A percentile compares a stretch with the other conserved stretches of the same genome.
phyloP scores from a whole-genome alignment of 768 basidiomycete species.

The Trametes sanguinea region DNA sequence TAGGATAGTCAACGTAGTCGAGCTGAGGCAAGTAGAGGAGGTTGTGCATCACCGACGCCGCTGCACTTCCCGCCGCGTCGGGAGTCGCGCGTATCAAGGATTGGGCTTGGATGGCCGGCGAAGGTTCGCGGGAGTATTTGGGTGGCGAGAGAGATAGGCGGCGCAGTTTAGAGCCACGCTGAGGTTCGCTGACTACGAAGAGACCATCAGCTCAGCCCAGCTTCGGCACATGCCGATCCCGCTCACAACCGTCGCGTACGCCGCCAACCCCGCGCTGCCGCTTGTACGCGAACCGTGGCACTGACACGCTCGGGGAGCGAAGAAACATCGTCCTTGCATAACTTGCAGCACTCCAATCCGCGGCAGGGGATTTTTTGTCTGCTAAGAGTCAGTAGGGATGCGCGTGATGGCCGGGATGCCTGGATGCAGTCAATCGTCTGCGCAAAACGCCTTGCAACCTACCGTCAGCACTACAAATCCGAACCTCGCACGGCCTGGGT shows the following conservation, averaged over 20 bases:
- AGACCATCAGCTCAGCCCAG: not conserved
- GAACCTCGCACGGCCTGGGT: not conserved
- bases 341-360: too few relatives aligned
- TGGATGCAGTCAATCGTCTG: too few relatives aligned
- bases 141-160: conserved; percentile 8
- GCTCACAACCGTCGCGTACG: conserved; percentile 1
- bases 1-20: too few relatives aligned
- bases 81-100: conserved; percentile 7
- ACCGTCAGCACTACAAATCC: not conserved
- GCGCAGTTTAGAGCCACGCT: conserved; percentile 14
- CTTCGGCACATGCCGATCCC: conserved; percentile 14
- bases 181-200: conserved; percentile 17
- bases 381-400: too few relatives aligned
- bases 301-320: too few relatives aligned
- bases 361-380: too few relatives aligned
- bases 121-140: conserved; percentile 15
- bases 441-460: too few relatives aligned
- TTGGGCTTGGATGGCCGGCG: not conserved
- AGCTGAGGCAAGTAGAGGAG: not conserved
- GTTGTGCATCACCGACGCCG: not conserved
- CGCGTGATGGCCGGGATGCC: too few relatives aligned
- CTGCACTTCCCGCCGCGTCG: conserved; percentile 7
- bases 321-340: too few relatives aligned
- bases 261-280: too few relatives aligned
- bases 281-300: too few relatives aligned